Evolutionary conservation across 2,329 filamentous ascomycete species (phyloP), one percentile per base, ranked within the genome.

Genomic region (Paraphoma sp.): DNA sequence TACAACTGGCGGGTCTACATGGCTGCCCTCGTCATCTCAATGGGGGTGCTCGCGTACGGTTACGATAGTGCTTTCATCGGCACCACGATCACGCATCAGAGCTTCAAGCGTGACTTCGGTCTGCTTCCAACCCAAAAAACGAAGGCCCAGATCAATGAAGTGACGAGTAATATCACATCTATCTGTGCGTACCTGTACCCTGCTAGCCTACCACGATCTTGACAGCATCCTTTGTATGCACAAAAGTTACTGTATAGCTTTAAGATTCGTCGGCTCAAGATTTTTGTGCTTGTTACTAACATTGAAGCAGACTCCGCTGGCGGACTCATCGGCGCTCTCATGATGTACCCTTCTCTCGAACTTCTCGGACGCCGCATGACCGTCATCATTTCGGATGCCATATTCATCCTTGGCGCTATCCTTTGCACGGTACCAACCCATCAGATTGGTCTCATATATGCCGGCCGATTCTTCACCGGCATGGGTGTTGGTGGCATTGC

Each of bases 1-100:
- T 84, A 84, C 71, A 84, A 84, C 59, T 82, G 79, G 79, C 76
- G 79, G 3, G 70, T 84, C 18, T 85, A 85, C 62, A 74, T 71
- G 6, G 78, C 81, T 45, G 78, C 81, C 0, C 64, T 79, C n/a
- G 75, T 84, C 30, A 83, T 84, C 45, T 78, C 82, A 4, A 80
- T 80, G 16, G 82, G 82, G 12, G 68, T 64, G 1, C 53, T 70
- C 23, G 81, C 80, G 4, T 84, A 84, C 57, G 82, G 54, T 43
- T 84, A 85, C 62, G 83, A 85, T 60, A 80, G 79, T 3, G 81
- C 82, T 12, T 85, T 85, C 68, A 79, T 85, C 18, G 83, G 83
- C 3, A 84, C 82, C 0, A 85, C 83, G 0, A 84, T 85, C 52
- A 77, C 81, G 2, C 81, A 80, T 28, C 60, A 75, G 16, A 79